phyloP scores from a whole-genome alignment of 345 rosid species.

The Pseudoturritis turrita region DNA sequence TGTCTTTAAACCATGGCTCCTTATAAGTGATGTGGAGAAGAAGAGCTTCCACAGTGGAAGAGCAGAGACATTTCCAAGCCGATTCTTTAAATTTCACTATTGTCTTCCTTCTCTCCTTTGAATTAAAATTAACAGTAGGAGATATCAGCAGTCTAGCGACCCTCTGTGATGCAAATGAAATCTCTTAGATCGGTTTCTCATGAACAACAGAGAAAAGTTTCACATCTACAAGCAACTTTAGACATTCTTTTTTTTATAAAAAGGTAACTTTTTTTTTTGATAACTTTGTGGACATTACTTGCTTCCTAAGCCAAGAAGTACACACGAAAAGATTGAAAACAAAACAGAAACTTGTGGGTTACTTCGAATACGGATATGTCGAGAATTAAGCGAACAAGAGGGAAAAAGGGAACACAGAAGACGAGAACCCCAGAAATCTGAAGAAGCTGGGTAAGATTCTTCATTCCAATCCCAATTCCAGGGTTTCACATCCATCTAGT shows the following conservation, averaged over 20 bases:
- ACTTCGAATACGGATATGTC: constrained; percentile 83
- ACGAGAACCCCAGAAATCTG: constrained; percentile 61
- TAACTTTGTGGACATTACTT: background rate
- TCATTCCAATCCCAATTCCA: constrained; percentile 46
- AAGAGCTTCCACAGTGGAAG: constrained; percentile 56
- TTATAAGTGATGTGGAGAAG: constrained; percentile 49
- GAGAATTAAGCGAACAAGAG: constrained; percentile 62
- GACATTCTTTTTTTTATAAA: no score
- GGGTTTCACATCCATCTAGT: constrained; percentile 14
- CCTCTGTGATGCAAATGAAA: constrained; percentile 34
- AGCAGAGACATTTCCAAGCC: constrained; percentile 84
- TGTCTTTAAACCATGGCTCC: constrained; percentile 81
- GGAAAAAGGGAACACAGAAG: constrained; percentile 58
- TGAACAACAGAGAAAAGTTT: background rate
- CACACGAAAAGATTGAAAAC: background rate
- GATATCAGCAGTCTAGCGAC: constrained; percentile 42
- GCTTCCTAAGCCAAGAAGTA: background rate
- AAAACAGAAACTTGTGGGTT: background rate
- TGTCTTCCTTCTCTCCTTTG: constrained; percentile 42
- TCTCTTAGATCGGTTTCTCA: background rate
- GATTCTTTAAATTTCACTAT: constrained; percentile 76
- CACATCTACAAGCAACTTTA: no score
- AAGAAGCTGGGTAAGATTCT: constrained; percentile 67
- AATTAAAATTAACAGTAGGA: constrained; percentile 31
- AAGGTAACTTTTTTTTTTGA: no score